Base-by-base conservation (phyloP, 2,329 filamentous ascomycete species). In the Clarireedia homoeocarpa region DNA sequence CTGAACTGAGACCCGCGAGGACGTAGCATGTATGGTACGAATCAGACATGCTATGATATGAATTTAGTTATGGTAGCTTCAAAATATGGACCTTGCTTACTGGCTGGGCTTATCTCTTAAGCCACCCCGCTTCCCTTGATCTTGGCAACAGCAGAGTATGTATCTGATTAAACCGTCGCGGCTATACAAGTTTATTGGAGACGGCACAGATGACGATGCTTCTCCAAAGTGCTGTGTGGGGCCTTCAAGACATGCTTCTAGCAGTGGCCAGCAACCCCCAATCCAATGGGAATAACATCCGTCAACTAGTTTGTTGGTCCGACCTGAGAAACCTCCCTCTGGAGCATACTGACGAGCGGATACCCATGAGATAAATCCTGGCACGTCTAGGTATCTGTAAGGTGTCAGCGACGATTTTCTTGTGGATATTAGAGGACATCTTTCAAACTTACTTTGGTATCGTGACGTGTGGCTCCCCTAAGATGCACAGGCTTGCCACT, bases 281-380 rank as follows among this genome's bases (percentile, higher is more conserved):
- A 96, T 87, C 94, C 94, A 99, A 72, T 96, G 92, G 70, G 89
- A 95, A 75, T 99, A 99, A 74, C 94, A 99, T 47, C 92, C 94
- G 71, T 99, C 94, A 34, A 97, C 94, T 34, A 99, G 80, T 74
- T 99, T 99, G 77, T 97, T 97, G 27, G 92, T 96, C 64, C 94
- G 86, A 59, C 94, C 94, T 42, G 89, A 88, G 68, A 96, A 91
- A 38, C 94, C 94, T 61, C 91, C 91, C 71, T 97, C 94, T 3
- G 92, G 94, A 30, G 85, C 84, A 70, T 92, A 88, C 71, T 99
- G 94, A 58, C 91, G 85, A 46, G 89, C 84, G 6, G 90, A 92
- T 40, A 99, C 81, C 91, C 94, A 99, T 58, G 86, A 84, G 48
- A 94, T 79, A 53, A 99, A 79, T 51, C 83, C 77, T 59, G 85